phyloP scores from a whole-genome alignment of 2,329 filamentous ascomycete genomes.

The Zymoseptoria pseudotritici region DNA sequence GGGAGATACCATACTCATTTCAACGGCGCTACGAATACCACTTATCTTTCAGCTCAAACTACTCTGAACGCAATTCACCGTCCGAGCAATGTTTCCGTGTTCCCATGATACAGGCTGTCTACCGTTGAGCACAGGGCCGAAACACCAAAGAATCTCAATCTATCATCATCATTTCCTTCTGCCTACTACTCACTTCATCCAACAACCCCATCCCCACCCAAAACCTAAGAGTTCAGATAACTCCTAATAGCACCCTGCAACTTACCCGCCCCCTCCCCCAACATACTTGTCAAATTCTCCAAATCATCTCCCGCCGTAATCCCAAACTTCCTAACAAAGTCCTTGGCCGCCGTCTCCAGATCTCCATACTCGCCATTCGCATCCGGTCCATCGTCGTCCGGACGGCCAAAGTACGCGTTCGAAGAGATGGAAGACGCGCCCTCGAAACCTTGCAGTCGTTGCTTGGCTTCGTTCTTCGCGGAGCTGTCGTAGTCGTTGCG shows the following conservation, averaged over 20 bases:
- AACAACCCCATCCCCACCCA: background rate
- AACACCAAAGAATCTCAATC: background rate
- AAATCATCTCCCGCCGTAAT: constrained; percentile 93
- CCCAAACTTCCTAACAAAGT: constrained; percentile 91
- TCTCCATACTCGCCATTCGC: constrained; percentile 69
- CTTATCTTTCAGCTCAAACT: background rate
- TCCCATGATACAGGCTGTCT: too few relatives aligned
- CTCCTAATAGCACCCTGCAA: constrained; percentile 58
- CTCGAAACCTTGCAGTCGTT: constrained; percentile 82
- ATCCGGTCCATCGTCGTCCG: constrained; percentile 59
- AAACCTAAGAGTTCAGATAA: constrained; percentile 24
- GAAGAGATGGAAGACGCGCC: constrained; percentile 87
- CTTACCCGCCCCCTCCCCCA: constrained; percentile 78
- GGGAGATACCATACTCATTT: background rate
- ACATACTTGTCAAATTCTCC: constrained; percentile 74
- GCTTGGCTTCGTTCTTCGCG: constrained; percentile 77
- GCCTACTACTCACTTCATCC: background rate
- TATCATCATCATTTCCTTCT: background rate
- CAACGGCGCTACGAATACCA: background rate
- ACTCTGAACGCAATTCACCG: too few relatives aligned
- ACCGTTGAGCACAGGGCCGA: background rate
- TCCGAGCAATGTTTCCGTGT: too few relatives aligned
- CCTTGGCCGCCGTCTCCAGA: constrained; percentile 85
- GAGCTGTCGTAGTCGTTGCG: constrained; percentile 77
- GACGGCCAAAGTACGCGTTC: constrained; percentile 93